phyloP scores from a whole-genome alignment of 129 eudicot genomes.

The Pseudognaphalium luteoalbum region DNA sequence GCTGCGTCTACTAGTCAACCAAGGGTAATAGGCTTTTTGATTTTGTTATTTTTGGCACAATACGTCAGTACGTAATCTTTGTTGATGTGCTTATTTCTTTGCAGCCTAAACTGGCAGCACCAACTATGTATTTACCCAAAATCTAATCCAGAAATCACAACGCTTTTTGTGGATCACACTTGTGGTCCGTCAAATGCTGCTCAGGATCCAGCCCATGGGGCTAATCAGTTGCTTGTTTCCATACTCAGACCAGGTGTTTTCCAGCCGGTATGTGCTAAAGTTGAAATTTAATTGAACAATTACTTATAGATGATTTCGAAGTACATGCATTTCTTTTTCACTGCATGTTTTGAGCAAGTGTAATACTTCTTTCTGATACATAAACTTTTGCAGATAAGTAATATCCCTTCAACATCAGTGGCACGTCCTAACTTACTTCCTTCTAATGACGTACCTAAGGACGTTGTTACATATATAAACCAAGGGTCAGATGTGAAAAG shows the following conservation, averaged over 20 bases:
- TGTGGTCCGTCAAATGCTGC: constrained; percentile 55
- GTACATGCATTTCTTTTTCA: no score
- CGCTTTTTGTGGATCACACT: constrained; percentile 59
- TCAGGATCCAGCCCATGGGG: constrained; percentile 45
- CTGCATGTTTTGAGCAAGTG: constrained; percentile 41
- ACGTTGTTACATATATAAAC: constrained; percentile 45
- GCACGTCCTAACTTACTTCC: constrained; percentile 35
- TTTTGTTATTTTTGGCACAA: background rate
- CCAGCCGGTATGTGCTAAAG: constrained; percentile 21
- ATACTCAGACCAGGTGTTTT: constrained; percentile 49
- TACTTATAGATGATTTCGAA: no score
- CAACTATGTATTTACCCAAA: constrained; percentile 50
- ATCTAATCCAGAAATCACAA: constrained; percentile 50
- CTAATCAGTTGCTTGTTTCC: constrained; percentile 44
- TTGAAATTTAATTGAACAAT: no score
- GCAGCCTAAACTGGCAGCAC: constrained; percentile 82
- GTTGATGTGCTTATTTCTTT: background rate
- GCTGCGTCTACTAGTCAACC: constrained; percentile 55
- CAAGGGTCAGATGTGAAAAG: constrained; percentile 67
- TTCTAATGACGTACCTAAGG: constrained; percentile 55
- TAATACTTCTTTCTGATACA: background rate
- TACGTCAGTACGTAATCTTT: background rate
- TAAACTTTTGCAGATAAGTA: constrained; percentile 38
- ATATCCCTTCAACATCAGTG: constrained; percentile 46
- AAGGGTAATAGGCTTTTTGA: constrained; percentile 40